Conservation (phyloP, 2,329 filamentous ascomycete species). For the Diaporthe sp. region DNA sequence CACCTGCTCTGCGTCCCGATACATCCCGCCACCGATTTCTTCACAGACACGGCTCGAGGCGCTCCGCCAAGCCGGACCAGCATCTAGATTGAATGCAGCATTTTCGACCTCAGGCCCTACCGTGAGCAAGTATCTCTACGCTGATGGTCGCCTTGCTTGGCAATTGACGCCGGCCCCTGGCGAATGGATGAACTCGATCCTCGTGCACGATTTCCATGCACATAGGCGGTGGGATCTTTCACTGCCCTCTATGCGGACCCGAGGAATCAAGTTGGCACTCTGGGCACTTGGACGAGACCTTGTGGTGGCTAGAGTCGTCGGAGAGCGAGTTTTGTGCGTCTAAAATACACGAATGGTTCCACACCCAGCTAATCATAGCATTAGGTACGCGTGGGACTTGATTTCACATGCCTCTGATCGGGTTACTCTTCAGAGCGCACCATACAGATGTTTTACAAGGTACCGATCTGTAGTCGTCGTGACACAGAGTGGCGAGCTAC, state of each 20-base stretch:
- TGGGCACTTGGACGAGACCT: conserved; percentile 18
- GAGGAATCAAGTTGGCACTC: background rate
- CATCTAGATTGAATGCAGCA: background rate
- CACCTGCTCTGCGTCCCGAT: background rate
- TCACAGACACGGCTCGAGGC: background rate
- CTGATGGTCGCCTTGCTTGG: conserved; percentile 23
- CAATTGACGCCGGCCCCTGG: background rate
- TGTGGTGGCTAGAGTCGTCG: background rate
- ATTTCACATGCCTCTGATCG: background rate
- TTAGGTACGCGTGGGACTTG: conserved; percentile 20
- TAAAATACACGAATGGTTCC: too few relatives aligned
- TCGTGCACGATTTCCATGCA: conserved; percentile 3
- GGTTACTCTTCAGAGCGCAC: conserved; percentile 4
- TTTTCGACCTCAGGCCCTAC: background rate
- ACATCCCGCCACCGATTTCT: background rate
- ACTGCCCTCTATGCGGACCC: background rate
- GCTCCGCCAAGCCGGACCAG: background rate
- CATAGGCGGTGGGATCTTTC: background rate
- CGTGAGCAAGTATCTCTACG: conserved; percentile 1
- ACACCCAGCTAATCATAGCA: background rate
- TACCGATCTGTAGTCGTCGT: conserved; percentile 2
- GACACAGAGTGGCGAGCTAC: background rate
- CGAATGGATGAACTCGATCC: background rate
- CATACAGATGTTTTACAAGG: background rate
- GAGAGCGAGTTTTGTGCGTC: conserved; percentile 28